Evolutionary conservation across 805 yeast genomes (phyloP), one percentile per base, ranked within the genome.

Genomic region (Saturnispora gosingensis): DNA sequence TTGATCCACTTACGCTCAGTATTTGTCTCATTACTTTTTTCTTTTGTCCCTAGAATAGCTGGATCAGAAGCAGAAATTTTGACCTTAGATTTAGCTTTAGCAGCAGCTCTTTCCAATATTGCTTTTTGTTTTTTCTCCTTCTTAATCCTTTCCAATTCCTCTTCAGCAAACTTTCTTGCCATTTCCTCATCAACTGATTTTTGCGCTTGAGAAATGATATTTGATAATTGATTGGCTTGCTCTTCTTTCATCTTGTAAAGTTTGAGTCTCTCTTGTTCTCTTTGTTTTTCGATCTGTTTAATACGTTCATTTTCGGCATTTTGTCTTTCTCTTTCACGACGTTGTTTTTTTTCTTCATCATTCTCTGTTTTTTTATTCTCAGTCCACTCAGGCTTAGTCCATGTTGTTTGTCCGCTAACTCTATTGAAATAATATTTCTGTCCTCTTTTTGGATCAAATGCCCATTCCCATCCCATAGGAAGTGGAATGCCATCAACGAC

Each of bases 381-480:
- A 5, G 54, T 36, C 57, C 57, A 52, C 45, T 55, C 56, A 1
- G 91, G 91, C 48, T 67, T 70, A 7, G 78, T 82, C 90, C 91
- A 83, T 47, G 74, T 74, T 1, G 83, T 75, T 22, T 67, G 58
- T 35, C 72, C 71, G 25, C 70, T 65, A 6, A 61, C 69, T 43
- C 78, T 67, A 63, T 82, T 77, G 65, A 72, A 83, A 64, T 77
- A 85, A 61, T 81, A 83, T 15, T 59, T 64, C 13, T 65, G 65
- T 13, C 76, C 74, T 5, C 78, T 60, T 30, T 65, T 68, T 4
- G 71, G 67, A 53, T 77, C 81, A 24, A 64, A 64, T 0, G 84
- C 81, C 57, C 75, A 71, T 48, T 76, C 80, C 93, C 93, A 85
- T 2, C 86, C 86, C 1, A 70, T 70, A 1, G 88, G 87, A 27